Evolutionary conservation across 371 early-diverging fungal species (phyloP).

Genomic region (Actinomortierella wolfii): DNA sequence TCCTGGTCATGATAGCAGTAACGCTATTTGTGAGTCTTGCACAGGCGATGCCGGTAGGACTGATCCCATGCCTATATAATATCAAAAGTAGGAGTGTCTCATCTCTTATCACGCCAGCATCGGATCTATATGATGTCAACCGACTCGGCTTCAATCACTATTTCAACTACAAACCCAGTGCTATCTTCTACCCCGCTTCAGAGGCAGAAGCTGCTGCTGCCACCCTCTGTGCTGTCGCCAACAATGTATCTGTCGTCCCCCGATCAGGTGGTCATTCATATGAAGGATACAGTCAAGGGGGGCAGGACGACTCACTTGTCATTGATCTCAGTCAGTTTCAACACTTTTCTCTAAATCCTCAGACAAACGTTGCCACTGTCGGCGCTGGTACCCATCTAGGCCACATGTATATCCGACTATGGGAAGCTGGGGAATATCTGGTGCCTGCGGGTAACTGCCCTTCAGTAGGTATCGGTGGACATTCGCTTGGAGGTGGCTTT

Average conservation of each 20-base stretch:
- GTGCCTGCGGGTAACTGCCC: conserved; percentile 26
- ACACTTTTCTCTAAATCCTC: conserved; percentile 10
- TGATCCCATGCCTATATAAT: not conserved
- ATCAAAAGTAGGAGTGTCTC: not conserved
- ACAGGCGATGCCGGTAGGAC: not conserved
- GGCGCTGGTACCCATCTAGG: conserved; percentile 27
- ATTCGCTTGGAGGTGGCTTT: conserved; percentile 45
- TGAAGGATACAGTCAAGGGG: conserved; percentile 29
- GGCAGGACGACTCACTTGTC: conserved; percentile 10
- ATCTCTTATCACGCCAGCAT: no score
- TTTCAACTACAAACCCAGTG: no score
- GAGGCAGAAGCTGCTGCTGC: conserved; percentile 4
- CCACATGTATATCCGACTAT: conserved; percentile 7
- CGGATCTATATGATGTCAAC: no score
- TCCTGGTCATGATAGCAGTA: no score
- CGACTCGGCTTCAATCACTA: no score
- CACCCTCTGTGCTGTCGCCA: conserved; percentile 20
- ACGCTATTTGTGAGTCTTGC: conserved; percentile 3
- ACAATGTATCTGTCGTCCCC: conserved; percentile 3
- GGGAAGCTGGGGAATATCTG: conserved; percentile 6
- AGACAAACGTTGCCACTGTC: conserved; percentile 5
- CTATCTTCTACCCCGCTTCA: no score
- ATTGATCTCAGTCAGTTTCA: conserved; percentile 23
- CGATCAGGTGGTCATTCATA: conserved; percentile 54
- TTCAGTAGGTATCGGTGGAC: conserved; percentile 31